Conservation (phyloP, 495 filamentous ascomycete genomes). For the Hyaloscypha variabilis region DNA sequence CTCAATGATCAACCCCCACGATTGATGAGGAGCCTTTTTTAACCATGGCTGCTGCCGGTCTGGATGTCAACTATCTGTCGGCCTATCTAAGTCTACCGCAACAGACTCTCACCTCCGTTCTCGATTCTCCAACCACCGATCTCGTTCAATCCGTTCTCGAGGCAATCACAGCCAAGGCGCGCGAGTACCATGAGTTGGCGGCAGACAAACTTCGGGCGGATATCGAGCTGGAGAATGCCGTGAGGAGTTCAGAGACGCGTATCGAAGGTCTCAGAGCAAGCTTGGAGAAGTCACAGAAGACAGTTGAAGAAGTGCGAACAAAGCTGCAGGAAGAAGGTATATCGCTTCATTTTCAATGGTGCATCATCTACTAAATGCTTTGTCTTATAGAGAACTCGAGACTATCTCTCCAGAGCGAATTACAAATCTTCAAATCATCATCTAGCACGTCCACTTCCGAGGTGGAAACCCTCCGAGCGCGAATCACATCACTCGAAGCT, state of each 20-base stretch:
- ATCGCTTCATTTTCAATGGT: neutral
- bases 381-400: constrained; percentile 60
- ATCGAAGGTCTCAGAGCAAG: constrained; percentile 76
- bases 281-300: constrained; percentile 78
- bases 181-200: constrained; percentile 74
- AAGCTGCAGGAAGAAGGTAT: constrained; percentile 83
- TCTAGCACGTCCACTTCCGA: constrained; percentile 77
- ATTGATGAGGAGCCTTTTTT: constrained; percentile 24
- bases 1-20: constrained; percentile 22
- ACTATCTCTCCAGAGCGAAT: constrained; percentile 75
- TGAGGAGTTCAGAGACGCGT: constrained; percentile 78
- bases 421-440: constrained; percentile 76
- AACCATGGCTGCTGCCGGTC: constrained; percentile 70
- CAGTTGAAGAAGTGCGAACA: constrained; percentile 74
- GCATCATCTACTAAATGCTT: constrained; percentile 19
- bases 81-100: constrained; percentile 74
- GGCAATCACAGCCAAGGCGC: constrained; percentile 71
- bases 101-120: constrained; percentile 62
- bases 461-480: constrained; percentile 70
- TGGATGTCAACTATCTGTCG: constrained; percentile 77
- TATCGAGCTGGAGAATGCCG: constrained; percentile 90
- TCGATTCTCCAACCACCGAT: constrained; percentile 75
- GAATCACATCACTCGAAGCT: constrained; percentile 82
- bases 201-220: constrained; percentile 83
- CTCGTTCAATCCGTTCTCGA: constrained; percentile 71